These are phyloP conservation scores for Stagonosporopsis vannaccii DNA, from an alignment of 2,329 filamentous ascomycete species.

Conservation along the genomic window DNA sequence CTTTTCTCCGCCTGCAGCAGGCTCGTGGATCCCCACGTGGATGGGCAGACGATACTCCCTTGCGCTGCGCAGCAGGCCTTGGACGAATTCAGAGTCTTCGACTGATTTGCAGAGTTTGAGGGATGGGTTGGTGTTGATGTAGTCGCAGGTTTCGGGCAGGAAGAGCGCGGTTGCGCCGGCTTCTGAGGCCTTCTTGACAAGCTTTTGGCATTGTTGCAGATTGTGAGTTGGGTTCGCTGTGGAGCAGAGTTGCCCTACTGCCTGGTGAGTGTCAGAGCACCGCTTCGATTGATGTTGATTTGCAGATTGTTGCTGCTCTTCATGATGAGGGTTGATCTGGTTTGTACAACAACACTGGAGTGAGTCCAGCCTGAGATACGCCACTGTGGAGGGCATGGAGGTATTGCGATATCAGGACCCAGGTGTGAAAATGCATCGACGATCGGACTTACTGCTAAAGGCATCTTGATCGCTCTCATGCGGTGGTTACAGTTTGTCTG, in stretches of 20 bases:
- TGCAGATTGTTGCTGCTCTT: too few relatives aligned
- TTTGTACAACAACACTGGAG: too few relatives aligned
- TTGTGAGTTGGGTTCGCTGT: constrained; percentile 81
- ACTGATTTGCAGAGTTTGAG: constrained; percentile 75
- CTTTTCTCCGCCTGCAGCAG: constrained; percentile 52
- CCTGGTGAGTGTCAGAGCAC: constrained; percentile 58
- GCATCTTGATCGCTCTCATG: constrained; percentile 39
- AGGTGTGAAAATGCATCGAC: neutral
- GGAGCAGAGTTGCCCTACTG: constrained; percentile 88
- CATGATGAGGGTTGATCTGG: too few relatives aligned
- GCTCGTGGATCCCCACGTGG: constrained; percentile 81
- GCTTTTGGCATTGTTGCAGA: constrained; percentile 75
- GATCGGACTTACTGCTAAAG: constrained; percentile 37
- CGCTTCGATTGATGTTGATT: neutral
- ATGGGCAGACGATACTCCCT: constrained; percentile 70
- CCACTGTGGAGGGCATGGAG: neutral
- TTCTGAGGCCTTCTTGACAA: constrained; percentile 75
- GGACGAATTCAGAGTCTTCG: constrained; percentile 73
- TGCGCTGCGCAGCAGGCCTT: constrained; percentile 75
- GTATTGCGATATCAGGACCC: neutral
- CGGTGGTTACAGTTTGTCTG: neutral
- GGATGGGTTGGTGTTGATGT: constrained; percentile 73
- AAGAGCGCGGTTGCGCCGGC: constrained; percentile 87
- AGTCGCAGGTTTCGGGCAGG: constrained; percentile 90
- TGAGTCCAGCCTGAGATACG: neutral